Evolutionary conservation across 2,329 filamentous ascomycete genomes (phyloP).

Genomic region (Remersonia thermophila): DNA sequence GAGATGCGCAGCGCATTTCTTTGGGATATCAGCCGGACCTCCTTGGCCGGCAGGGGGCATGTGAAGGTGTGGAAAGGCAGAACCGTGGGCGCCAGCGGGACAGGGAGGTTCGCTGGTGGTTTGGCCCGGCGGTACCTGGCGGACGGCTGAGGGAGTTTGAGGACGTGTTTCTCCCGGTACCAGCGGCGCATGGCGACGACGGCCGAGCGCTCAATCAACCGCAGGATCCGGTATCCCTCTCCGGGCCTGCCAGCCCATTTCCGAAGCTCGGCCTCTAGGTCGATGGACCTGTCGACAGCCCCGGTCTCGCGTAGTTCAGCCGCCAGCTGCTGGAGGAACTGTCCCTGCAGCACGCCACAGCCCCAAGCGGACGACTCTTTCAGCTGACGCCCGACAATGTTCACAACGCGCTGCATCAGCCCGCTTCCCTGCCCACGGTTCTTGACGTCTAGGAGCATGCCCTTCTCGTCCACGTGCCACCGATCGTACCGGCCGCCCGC

Average conservation of each 20-base stretch:
- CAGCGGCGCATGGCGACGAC: conserved; percentile 67
- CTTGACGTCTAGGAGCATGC: conserved; percentile 66
- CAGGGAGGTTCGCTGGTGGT: conserved; percentile 57
- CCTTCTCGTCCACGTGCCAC: conserved; percentile 83
- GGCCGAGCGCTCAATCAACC: conserved; percentile 75
- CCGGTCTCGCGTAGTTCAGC: conserved; percentile 33
- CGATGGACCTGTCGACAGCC: conserved; percentile 23
- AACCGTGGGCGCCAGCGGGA: conserved; percentile 85
- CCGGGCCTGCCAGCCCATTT: conserved; percentile 64
- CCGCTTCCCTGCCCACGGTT: conserved; percentile 52
- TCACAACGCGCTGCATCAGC: conserved; percentile 80
- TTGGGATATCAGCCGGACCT: conserved; percentile 89
- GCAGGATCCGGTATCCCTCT: conserved; percentile 78
- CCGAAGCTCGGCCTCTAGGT: conserved; percentile 30
- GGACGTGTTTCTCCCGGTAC: conserved; percentile 67
- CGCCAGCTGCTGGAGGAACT: conserved; percentile 37
- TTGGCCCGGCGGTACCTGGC: conserved; percentile 58
- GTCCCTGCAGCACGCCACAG: conserved; percentile 50
- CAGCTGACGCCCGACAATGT: conserved; percentile 82
- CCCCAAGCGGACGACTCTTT: conserved; percentile 82
- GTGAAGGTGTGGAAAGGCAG: conserved; percentile 97
- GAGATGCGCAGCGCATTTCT: conserved; percentile 89
- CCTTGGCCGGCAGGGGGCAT: conserved; percentile 78
- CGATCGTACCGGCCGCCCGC: conserved; percentile 63
- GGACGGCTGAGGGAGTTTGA: conserved; percentile 45